Evolutionary conservation across 768 basidiomycete species (phyloP), one percentile per base, ranked within the genome.

Genomic region (Lanmaoa rubissima): DNA sequence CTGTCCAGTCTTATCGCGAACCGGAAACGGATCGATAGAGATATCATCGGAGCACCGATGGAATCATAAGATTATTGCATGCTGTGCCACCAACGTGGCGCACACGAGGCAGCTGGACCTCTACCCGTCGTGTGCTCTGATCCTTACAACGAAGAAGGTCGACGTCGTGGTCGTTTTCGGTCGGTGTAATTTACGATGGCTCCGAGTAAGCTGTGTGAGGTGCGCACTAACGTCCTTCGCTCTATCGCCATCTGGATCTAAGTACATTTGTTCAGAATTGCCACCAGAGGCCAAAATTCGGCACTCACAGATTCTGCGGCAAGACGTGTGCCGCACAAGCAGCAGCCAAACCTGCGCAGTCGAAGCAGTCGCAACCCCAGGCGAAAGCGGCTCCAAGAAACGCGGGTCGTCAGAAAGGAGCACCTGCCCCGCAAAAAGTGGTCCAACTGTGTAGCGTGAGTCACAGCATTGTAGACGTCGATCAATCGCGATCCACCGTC

Each of bases 301-400:
- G 73, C 48, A 76, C 76, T 28, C 83, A 84, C 70, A 76, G 74
- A 17, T 86, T 78, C 62, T 86, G 84, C 58, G 74, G 82, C 53
- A 84, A 79, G 69, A 79, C 78, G 11, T 86, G 84, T 59, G 74
- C 75, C 10, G 77, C 82, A 28, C 61, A 81, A 76, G 72, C 70
- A 32, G 64, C 60, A 16, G 44, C 61, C n/a, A 58, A 54, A n/a
- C 47, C 61, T 50, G 48, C 53, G 19, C 46, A 40, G 13, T 16
- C 48, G 16, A 67, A 44, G 38, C 65, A 55, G n/a, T 34, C 62
- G 16, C 64, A 64, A 11, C 26, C 52, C 10, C 54, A 61, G 45
- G 44, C 51, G 11, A 67, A 59, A 48, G 34, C 42, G 28, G 53
- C 43, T n/a, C 50, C 60, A 54, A 53, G 54, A 44, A 65, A 54